Evolutionary conservation across 164 flowering plant genomes (phyloP).

Genomic region (Nymphaea thermarum): DNA sequence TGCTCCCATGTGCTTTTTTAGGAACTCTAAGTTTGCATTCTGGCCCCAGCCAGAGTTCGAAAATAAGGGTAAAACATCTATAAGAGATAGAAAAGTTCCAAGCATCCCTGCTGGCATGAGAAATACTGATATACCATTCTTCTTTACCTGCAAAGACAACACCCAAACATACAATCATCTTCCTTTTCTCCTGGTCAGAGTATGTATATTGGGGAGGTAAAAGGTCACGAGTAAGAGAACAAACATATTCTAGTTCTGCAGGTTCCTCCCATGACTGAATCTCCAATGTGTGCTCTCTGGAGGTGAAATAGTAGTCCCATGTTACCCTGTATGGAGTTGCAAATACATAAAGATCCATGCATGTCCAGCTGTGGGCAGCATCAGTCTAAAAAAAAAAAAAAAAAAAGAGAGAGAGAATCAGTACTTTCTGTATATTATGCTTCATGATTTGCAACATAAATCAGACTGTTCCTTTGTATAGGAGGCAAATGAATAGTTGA

Average conservation of each 20-base stretch:
- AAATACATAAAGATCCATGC: slow-evolving; percentile 97
- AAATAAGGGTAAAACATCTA: slow-evolving; percentile 90
- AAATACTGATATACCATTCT: slow-evolving; percentile 91
- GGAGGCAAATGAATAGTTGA: too few relatives aligned
- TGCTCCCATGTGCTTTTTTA: slow-evolving; percentile 96
- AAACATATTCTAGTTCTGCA: slow-evolving; percentile 91
- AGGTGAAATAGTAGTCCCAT: slow-evolving; percentile 94
- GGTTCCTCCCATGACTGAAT: slow-evolving; percentile 89
- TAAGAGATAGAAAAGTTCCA: slow-evolving; percentile 70
- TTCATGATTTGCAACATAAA: too few relatives aligned
- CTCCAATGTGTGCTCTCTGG: slow-evolving; percentile 68
- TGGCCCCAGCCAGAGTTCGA: slow-evolving; percentile 92
- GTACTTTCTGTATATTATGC: too few relatives aligned
- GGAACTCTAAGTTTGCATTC: slow-evolving; percentile 74
- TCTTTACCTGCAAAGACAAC: slow-evolving; percentile 63
- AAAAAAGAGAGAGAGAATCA: not conserved
- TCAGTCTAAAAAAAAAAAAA: slow-evolving; percentile 41
- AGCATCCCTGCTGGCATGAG: slow-evolving; percentile 99
- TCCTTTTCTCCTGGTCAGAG: not conserved
- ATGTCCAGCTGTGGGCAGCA: slow-evolving; percentile 93
- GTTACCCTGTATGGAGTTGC: slow-evolving; percentile 95
- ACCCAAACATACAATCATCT: slow-evolving; percentile 4
- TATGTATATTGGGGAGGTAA: not conserved
- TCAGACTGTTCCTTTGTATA: too few relatives aligned
- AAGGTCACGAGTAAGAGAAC: slow-evolving; percentile 4